Evolutionary conservation across 108 stramenopile genomes (phyloP).

Genomic region (Nitzschia sp.): DNA sequence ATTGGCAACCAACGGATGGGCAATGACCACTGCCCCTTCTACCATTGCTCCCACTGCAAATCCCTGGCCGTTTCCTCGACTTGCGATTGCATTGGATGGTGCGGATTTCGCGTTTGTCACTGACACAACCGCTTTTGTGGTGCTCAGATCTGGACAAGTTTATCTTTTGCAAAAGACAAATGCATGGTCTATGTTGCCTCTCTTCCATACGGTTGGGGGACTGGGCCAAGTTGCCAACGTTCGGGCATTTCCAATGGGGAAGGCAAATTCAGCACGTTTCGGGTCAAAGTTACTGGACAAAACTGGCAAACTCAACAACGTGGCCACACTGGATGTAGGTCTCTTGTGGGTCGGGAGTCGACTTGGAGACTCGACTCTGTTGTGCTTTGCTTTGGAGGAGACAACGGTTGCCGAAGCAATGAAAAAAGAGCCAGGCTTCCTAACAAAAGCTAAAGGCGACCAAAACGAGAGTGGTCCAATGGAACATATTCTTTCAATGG

Average conservation of each 20-base stretch:
- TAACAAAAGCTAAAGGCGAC: slow-evolving; percentile 5
- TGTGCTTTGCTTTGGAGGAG: slow-evolving; percentile 66
- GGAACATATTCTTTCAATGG: slow-evolving; percentile 53
- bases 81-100: slow-evolving; percentile 75
- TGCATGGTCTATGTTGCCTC: slow-evolving; percentile 58
- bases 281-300: background rate
- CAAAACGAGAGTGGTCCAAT: slow-evolving; percentile 21
- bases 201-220: slow-evolving; percentile 61
- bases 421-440: slow-evolving; percentile 25
- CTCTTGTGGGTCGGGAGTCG: slow-evolving; percentile 78
- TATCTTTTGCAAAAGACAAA: slow-evolving; percentile 60
- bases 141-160: slow-evolving; percentile 61
- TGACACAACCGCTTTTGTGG: slow-evolving; percentile 55
- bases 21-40: slow-evolving; percentile 52
- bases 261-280: background rate
- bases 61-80: slow-evolving; percentile 68
- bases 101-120: slow-evolving; percentile 48
- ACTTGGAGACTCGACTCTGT: slow-evolving; percentile 76
- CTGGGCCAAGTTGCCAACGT: slow-evolving; percentile 70
- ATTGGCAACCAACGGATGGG: slow-evolving; percentile 83
- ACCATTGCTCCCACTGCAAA: slow-evolving; percentile 53
- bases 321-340: slow-evolving; percentile 38
- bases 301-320: background rate
- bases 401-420: slow-evolving; percentile 29
- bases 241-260: slow-evolving; percentile 34